These are phyloP conservation scores for Suillus subluteus DNA, from an alignment of 768 basidiomycete genomes.

Conservation along the genomic window DNA sequence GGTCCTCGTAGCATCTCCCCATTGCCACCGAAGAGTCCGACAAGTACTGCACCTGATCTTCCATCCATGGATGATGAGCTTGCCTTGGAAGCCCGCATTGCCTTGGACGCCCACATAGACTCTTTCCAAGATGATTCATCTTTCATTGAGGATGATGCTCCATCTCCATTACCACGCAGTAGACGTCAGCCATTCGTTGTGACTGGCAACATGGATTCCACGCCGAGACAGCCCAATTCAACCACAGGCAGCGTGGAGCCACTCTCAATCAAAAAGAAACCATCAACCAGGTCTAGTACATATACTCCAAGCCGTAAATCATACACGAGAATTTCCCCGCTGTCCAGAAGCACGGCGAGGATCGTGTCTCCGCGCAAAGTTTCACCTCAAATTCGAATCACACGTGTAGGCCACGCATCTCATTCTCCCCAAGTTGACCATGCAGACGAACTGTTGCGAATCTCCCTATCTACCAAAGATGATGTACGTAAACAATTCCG, in stretches of 20 bases:
- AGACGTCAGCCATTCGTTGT: slow-evolving; percentile 69
- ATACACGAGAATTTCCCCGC: slow-evolving; percentile 54
- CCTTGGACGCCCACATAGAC: slow-evolving; percentile 39
- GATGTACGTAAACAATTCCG: slow-evolving; percentile 52
- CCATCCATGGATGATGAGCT: slow-evolving; percentile 51
- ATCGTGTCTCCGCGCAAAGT: slow-evolving; percentile 54
- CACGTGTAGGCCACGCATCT: slow-evolving; percentile 23
- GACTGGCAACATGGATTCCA: slow-evolving; percentile 53
- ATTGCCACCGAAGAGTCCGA: slow-evolving; percentile 53
- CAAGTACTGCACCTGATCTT: slow-evolving; percentile 23
- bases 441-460: slow-evolving; percentile 49
- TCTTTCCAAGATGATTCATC: slow-evolving; percentile 31
- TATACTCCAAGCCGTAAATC: slow-evolving; percentile 40
- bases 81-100: slow-evolving; percentile 42
- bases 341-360: slow-evolving; percentile 47
- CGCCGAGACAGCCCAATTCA: slow-evolving; percentile 47
- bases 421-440: slow-evolving; percentile 39
- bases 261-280: slow-evolving; percentile 85
- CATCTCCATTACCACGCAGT: slow-evolving; percentile 68
- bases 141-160: slow-evolving; percentile 30
- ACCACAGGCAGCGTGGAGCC: slow-evolving; percentile 63
- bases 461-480: slow-evolving; percentile 59
- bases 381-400: slow-evolving; percentile 54
- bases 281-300: slow-evolving; percentile 54
- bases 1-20: slow-evolving; percentile 82